Base-by-base conservation (phyloP, 768 basidiomycete genomes). In the Russula earlei region DNA sequence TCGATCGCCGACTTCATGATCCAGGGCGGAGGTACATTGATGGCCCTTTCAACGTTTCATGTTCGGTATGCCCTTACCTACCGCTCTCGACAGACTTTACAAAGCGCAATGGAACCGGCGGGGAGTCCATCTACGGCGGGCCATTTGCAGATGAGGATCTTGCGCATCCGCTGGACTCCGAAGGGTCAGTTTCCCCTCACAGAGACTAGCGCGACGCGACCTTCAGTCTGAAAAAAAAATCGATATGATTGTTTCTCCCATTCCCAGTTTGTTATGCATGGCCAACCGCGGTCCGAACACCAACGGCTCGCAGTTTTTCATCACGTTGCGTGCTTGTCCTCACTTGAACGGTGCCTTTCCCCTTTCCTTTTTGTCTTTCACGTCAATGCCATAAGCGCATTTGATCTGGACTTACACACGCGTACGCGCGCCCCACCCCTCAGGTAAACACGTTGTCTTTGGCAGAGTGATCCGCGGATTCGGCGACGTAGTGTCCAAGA, bases 291-390 rank as follows among this genome's bases (percentile, higher is more conserved):
- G 87, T 3, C 82, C 85, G 0, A 74, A 87, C 69, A 93, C 91
- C 34, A 94, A 93, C 61, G 83, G 84, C 36, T 87, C 85, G 1
- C 91, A 94, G 61, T 94, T 86, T 66, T 93, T 94, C 66, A 74
- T 93, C 59, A 91, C 91, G 20, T 75, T 94, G 11, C 75, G 78
- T n/a, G 76, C 79, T 15, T 82, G 86, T 58, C 80, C 83, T 4
- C 87, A 91, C 66, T 68, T 91, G 43, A 77, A 86, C 65, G 90
- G 90, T 74, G 70, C 70, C 71, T 62, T 67, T 60, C 54, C 65
- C 71, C 59, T 68, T 67, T 36, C 71, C 71, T 64, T n/a, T n/a
- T 44, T 14, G 9, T 20, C 12, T 43, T 10, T 52, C 17, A 27
- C 38, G 66, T 67, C 54, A 71, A 27, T 42, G 66, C 67, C 54